Evolutionary conservation across 2,329 filamentous ascomycete species (phyloP), one percentile per base, ranked within the genome.

Genomic region (Arachnomyces sp.): DNA sequence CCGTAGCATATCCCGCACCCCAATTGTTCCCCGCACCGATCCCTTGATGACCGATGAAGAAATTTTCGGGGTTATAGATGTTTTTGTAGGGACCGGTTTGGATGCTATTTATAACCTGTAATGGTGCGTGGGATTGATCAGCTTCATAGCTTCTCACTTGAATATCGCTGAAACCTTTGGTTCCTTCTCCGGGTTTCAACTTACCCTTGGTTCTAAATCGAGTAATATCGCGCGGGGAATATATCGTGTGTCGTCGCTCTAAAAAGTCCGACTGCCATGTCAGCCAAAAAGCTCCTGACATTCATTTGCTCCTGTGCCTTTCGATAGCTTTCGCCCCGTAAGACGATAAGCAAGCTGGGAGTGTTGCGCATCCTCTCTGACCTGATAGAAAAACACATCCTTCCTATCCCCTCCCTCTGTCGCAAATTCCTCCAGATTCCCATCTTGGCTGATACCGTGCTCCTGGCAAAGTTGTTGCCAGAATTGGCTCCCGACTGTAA

Each of bases 21-120:
- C 92, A 98, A 64, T 96, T 98, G 66, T 98, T 98, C 34, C 88
- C 92, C 5, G 92, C 92, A 34, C 92, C 92, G 40, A 86, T 80
- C 43, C 92, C 92, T 67, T 90, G 84, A 62, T 95, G 93, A 54
- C 90, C 87, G 39, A 96, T 80, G 62, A 93, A 98, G 68, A 96
- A 95, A 72, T 98, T 98, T 66, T 98, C 92, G 0, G 92, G 92
- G 61, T 98, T 98, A 77, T 98, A 98, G 44, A 98, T 98, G 63
- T 98, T 96, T 64, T 84, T 87, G 72, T 98, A 98, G 0, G 89
- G 82, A 1, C 92, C 88, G 7, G 82, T 84, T 68, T 96, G 90
- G 52, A 98, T 98, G 46, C 80, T 73, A 60, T 96, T 85, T 58
- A 98, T 84, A 48, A 96, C 84, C 81, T 77, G 48, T 12, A 40